Evolutionary conservation across 164 flowering plant species (phyloP).

Genomic region (Kingdonia uniflora): DNA sequence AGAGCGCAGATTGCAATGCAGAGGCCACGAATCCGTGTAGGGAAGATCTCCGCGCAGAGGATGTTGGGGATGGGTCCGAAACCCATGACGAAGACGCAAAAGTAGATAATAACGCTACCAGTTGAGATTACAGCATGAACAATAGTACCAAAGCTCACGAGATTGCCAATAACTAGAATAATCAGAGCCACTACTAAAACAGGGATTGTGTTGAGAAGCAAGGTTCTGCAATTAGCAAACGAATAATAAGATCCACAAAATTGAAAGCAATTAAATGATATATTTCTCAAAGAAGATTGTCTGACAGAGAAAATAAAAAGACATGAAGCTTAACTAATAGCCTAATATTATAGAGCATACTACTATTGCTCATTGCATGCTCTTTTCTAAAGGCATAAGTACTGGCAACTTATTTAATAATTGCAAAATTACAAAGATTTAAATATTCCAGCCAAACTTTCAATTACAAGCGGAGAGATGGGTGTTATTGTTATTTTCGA

Average conservation of each 20-base stretch:
- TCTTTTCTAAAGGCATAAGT: no score
- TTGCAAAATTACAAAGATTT: no score
- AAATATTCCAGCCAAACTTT: no score
- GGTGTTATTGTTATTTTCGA: no score
- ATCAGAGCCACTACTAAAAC: constrained; percentile 47
- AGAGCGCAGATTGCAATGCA: constrained; percentile 94
- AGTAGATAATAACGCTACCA: constrained; percentile 58
- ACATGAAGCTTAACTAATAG: no score
- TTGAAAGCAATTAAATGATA: no score
- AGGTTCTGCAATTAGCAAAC: constrained; percentile 34
- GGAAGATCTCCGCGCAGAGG: constrained; percentile 91
- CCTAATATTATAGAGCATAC: no score
- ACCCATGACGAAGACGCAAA: constrained; percentile 81
- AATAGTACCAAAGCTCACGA: constrained; percentile 30
- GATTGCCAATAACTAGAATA: constrained; percentile 47
- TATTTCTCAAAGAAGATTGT: no score
- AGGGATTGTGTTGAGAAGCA: constrained; percentile 74
- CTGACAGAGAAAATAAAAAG: no score
- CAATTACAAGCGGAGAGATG: no score
- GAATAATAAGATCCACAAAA: neutral
- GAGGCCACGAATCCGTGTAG: constrained; percentile 82
- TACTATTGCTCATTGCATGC: no score
- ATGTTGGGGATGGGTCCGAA: constrained; percentile 94
- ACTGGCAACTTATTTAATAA: no score
- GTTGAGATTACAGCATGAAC: constrained; percentile 67